Conservation (phyloP, 805 yeast genomes). For the Wickerhamiella musiphila region DNA sequence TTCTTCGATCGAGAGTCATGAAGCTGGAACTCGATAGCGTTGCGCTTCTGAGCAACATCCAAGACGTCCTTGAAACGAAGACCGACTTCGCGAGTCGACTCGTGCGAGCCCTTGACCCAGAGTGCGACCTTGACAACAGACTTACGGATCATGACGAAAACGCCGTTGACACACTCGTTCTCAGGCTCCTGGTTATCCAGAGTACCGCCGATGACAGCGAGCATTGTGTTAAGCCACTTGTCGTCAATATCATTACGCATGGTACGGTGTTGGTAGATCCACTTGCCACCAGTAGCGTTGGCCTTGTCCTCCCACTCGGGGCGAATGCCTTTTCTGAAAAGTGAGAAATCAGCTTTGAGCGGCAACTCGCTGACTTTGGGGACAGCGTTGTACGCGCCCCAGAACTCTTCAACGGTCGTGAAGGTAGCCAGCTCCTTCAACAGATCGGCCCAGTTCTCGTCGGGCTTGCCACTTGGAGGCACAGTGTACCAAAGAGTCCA, state of each 20-base stretch:
- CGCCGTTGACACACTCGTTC: conserved; percentile 78
- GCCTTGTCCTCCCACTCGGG: conserved; percentile 97
- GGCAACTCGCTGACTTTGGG: conserved; percentile 89
- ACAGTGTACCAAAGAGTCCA: conserved; percentile 98
- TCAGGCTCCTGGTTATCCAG: conserved; percentile 72
- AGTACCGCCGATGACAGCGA: conserved; percentile 89
- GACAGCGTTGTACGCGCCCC: conserved; percentile 92
- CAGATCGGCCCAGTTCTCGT: conserved; percentile 81
- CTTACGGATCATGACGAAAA: conserved; percentile 76
- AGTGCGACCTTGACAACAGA: conserved; percentile 69
- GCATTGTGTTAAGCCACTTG: conserved; percentile 56
- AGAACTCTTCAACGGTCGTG: conserved; percentile 92
- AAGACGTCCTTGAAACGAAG: conserved; percentile 73
- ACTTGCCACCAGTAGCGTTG: conserved; percentile 85
- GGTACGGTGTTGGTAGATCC: conserved; percentile 57
- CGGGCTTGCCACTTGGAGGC: conserved; percentile 52
- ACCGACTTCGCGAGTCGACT: conserved; percentile 52
- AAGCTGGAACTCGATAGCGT: conserved; percentile 61
- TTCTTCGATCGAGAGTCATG: conserved; percentile 28
- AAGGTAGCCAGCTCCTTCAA: conserved; percentile 86
- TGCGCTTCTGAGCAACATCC: conserved; percentile 47
- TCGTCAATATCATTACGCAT: conserved; percentile 48
- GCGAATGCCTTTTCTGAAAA: conserved; percentile 81
- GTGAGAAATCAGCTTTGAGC: conserved; percentile 80
- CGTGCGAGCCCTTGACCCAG: conserved; percentile 67